phyloP scores from a whole-genome alignment of 2,329 filamentous ascomycete genomes.

The Ceratocystis lukuohia region DNA sequence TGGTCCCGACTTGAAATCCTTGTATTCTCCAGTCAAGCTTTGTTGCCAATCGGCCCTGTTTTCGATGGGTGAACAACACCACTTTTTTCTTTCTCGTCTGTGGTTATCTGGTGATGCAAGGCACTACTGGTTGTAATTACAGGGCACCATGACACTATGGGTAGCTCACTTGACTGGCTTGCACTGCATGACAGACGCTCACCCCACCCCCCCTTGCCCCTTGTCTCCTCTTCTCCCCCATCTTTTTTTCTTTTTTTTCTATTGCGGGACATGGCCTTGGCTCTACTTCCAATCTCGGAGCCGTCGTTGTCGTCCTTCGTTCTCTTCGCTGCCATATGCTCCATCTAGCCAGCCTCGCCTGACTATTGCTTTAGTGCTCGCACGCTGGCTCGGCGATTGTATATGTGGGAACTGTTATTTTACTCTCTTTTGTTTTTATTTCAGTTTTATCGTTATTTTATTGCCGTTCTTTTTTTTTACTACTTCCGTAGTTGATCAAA shows the following conservation, averaged over 20 bases:
- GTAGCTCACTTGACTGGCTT: no score
- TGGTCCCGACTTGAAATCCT: background rate
- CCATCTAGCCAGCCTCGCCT: background rate
- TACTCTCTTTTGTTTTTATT: background rate
- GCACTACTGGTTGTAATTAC: background rate
- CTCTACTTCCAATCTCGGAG: background rate
- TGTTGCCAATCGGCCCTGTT: slow-evolving; percentile 6
- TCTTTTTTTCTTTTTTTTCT: background rate
- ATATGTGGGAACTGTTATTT: background rate
- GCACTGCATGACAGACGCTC: no score
- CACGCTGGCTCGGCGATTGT: background rate
- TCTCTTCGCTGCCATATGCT: background rate
- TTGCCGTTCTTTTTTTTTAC: slow-evolving; percentile 26
- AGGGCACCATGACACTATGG: background rate
- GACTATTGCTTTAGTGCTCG: slow-evolving; percentile 29
- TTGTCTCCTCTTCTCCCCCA: background rate
- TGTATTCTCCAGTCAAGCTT: slow-evolving; percentile 2
- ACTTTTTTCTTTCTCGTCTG: background rate
- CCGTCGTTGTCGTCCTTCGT: background rate
- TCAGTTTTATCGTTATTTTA: slow-evolving; percentile 23
- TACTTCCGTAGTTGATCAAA: no score
- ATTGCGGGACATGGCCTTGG: no score
- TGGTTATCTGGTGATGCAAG: background rate
- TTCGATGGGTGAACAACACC: background rate
- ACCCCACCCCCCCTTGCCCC: background rate